Evolutionary conservation across 2,329 filamentous ascomycete genomes (phyloP).

Genomic region (Pyrenophora tritici-repentis): DNA sequence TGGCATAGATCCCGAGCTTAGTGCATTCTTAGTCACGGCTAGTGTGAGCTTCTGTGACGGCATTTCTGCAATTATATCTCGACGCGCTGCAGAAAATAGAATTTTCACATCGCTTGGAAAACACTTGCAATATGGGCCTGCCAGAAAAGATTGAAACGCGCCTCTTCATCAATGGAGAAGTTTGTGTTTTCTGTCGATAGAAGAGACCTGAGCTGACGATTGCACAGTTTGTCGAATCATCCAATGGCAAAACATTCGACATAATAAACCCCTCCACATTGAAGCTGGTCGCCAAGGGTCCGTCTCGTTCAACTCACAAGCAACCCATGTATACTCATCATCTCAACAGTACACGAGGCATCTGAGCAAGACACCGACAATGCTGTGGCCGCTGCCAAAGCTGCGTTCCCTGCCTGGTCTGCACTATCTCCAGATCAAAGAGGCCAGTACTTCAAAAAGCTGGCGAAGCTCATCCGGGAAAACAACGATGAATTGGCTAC

Average conservation of each 20-base stretch:
- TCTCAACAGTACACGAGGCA: constrained; percentile 47
- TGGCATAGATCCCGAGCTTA: neutral
- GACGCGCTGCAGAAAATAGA: neutral
- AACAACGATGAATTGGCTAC: constrained; percentile 81
- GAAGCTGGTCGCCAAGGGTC: constrained; percentile 78
- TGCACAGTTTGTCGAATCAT: constrained; percentile 38
- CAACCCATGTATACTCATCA: neutral
- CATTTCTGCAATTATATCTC: neutral
- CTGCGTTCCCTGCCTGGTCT: constrained; percentile 77
- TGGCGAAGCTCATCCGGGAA: constrained; percentile 75
- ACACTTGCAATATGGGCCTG: constrained; percentile 28
- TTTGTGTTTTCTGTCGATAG: constrained; percentile 7
- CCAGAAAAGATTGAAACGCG: constrained; percentile 41
- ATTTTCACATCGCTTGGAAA: neutral
- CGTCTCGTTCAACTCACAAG: constrained; percentile 31
- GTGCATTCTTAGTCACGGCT: neutral
- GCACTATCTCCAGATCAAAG: constrained; percentile 31
- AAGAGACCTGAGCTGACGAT: constrained; percentile 5
- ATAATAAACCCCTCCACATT: constrained; percentile 80
- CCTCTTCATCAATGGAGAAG: constrained; percentile 44
- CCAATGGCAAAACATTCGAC: constrained; percentile 58
- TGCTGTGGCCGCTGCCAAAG: constrained; percentile 70
- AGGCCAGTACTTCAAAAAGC: constrained; percentile 56
- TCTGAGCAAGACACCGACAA: constrained; percentile 64
- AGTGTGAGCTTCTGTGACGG: too few species aligned